Evolutionary conservation across 2,329 filamentous ascomycete species (phyloP).

Genomic region (Falciphora oryzae): DNA sequence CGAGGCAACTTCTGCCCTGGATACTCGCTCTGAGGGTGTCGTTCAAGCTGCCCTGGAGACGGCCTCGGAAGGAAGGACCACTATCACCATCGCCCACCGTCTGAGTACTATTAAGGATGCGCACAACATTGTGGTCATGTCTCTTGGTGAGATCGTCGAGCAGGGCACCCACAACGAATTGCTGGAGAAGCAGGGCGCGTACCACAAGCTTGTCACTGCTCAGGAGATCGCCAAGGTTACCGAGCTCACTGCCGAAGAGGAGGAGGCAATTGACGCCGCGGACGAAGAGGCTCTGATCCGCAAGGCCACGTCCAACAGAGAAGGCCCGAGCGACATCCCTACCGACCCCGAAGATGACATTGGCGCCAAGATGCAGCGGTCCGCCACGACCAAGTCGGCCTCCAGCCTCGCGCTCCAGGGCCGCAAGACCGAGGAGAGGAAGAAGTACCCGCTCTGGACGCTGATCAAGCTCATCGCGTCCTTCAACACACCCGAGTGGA

Average conservation of each 20-base stretch:
- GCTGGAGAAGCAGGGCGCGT: slow-evolving; percentile 64
- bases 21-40: slow-evolving; percentile 90
- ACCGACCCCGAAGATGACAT: slow-evolving; percentile 58
- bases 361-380: slow-evolving; percentile 49
- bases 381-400: slow-evolving; percentile 49
- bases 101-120: slow-evolving; percentile 91
- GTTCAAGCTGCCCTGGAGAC: slow-evolving; percentile 89
- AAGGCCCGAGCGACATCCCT: slow-evolving; percentile 14
- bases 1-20: slow-evolving; percentile 88
- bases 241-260: slow-evolving; percentile 44
- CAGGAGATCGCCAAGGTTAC: slow-evolving; percentile 70
- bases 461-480: slow-evolving; percentile 72
- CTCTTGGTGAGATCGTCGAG: slow-evolving; percentile 77
- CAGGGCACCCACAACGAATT: slow-evolving; percentile 84
- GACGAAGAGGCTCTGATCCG: slow-evolving; percentile 50
- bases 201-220: slow-evolving; percentile 79
- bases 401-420: slow-evolving; percentile 67
- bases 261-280: slow-evolving; percentile 41
- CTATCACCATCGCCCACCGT: slow-evolving; percentile 92
- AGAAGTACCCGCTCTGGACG: slow-evolving; percentile 63
- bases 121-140: slow-evolving; percentile 95
- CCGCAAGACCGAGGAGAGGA: slow-evolving; percentile 36
- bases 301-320: slow-evolving; percentile 36
- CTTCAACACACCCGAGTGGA: slow-evolving; percentile 71
- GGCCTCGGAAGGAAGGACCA: slow-evolving; percentile 80